Evolutionary conservation across 2,329 filamentous ascomycete species (phyloP).

Genomic region (Hymenoscyphus albidus): DNA sequence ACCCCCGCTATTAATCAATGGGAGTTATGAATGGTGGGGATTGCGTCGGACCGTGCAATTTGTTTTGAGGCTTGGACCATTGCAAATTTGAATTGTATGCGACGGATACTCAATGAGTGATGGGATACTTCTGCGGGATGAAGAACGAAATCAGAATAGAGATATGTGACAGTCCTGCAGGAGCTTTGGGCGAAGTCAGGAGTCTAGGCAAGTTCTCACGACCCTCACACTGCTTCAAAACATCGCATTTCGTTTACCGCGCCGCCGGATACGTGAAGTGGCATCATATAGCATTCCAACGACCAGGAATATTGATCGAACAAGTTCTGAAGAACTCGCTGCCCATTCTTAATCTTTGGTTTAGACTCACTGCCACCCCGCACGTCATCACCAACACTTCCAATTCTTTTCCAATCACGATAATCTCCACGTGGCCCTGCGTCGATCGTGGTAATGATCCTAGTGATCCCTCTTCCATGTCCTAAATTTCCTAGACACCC

Average conservation of each 20-base stretch:
- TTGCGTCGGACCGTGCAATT: background rate
- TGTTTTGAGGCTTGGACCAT: background rate
- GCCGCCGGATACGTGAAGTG: background rate
- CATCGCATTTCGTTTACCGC: background rate
- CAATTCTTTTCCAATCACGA: background rate
- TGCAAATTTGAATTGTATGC: background rate
- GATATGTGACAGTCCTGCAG: background rate
- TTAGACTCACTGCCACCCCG: background rate
- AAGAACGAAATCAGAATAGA: background rate
- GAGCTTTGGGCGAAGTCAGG: background rate
- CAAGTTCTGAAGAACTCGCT: background rate
- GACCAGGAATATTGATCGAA: background rate
- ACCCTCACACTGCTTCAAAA: background rate
- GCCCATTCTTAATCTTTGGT: background rate
- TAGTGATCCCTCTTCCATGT: background rate
- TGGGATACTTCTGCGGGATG: background rate
- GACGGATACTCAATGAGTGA: background rate
- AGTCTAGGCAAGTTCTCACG: background rate
- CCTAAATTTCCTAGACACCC: background rate
- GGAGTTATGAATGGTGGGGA: constrained; percentile 21
- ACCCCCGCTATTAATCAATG: constrained; percentile 50
- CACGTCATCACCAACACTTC: background rate
- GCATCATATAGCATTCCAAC: background rate
- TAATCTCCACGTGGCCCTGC: background rate
- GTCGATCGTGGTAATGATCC: background rate